Evolutionary conservation across 495 filamentous ascomycete genomes (phyloP).

Genomic region (Viridothelium virens): DNA sequence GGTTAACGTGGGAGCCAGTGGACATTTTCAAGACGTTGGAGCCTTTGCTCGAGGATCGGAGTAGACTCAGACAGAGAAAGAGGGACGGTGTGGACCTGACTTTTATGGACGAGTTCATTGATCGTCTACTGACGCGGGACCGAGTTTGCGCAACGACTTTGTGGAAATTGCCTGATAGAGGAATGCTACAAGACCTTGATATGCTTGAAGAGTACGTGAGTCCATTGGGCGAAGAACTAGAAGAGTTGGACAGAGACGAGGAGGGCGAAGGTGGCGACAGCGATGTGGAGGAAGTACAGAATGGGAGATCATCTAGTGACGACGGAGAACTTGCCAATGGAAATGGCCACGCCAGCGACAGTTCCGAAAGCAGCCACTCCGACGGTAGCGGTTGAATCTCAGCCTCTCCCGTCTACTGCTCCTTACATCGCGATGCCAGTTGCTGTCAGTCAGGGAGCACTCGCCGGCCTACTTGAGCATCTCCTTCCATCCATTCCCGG

Average conservation of each 20-base stretch:
- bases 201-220: slow-evolving; percentile 78
- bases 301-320: background rate
- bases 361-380: background rate
- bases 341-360: background rate
- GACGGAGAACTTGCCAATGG: slow-evolving; percentile 6
- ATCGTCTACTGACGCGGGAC: slow-evolving; percentile 83
- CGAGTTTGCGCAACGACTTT: slow-evolving; percentile 85
- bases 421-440: too few species aligned
- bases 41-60: slow-evolving; percentile 69
- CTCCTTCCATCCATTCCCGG: too few species aligned
- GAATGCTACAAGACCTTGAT: slow-evolving; percentile 82
- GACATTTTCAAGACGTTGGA: slow-evolving; percentile 76
- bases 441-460: too few species aligned
- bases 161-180: slow-evolving; percentile 79
- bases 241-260: slow-evolving; percentile 61
- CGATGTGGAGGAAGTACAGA: slow-evolving; percentile 2
- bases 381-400: background rate
- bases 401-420: too few species aligned
- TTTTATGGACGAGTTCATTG: slow-evolving; percentile 87
- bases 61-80: slow-evolving; percentile 71
- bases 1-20: slow-evolving; percentile 76
- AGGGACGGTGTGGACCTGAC: slow-evolving; percentile 65
- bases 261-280: slow-evolving; percentile 36
- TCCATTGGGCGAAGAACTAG: slow-evolving; percentile 71
- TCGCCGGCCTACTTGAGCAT: too few species aligned